A percentile compares a stretch with the other conserved stretches of the same genome.
Conservation (phyloP, 2,329 filamentous ascomycete species). For the Scedosporium minutisporum region DNA sequence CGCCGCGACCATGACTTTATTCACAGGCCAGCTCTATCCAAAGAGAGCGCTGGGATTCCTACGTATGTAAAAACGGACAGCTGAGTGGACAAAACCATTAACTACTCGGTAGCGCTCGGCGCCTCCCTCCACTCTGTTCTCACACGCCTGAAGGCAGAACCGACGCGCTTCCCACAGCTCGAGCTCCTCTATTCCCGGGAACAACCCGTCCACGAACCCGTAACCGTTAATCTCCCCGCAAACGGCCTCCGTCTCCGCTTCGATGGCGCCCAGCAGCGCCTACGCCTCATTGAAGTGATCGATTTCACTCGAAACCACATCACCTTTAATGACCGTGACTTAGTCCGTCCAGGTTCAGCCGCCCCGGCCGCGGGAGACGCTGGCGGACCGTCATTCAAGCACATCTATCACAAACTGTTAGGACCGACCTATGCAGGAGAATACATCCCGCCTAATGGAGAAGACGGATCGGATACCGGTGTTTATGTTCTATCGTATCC, state of each 20-base stretch:
- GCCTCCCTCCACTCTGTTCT: conserved; percentile 85
- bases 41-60: conserved; percentile 58
- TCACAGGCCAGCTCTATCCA: conserved; percentile 55
- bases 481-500: conserved; percentile 91
- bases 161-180: conserved; percentile 71
- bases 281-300: conserved; percentile 81
- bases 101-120: conserved; percentile 58
- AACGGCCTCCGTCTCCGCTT: conserved; percentile 90
- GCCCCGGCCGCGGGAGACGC: conserved; percentile 22
- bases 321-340: conserved; percentile 69
- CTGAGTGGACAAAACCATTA: neutral
- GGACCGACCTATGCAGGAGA: conserved; percentile 92
- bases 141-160: conserved; percentile 79
- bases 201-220: conserved; percentile 63
- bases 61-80: conserved; percentile 16
- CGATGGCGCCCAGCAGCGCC: conserved; percentile 82
- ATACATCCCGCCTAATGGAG: conserved; percentile 56
- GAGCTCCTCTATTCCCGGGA: conserved; percentile 72
- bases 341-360: conserved; percentile 53
- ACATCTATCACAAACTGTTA: conserved; percentile 88
- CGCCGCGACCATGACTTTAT: conserved; percentile 32
- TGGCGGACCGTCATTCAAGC: conserved; percentile 66
- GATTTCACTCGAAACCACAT: conserved; percentile 83
- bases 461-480: conserved; percentile 40
- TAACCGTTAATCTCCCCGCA: conserved; percentile 65